Evolutionary conservation across 2,329 filamentous ascomycete genomes (phyloP).

Genomic region (Trichoderma polysporum): DNA sequence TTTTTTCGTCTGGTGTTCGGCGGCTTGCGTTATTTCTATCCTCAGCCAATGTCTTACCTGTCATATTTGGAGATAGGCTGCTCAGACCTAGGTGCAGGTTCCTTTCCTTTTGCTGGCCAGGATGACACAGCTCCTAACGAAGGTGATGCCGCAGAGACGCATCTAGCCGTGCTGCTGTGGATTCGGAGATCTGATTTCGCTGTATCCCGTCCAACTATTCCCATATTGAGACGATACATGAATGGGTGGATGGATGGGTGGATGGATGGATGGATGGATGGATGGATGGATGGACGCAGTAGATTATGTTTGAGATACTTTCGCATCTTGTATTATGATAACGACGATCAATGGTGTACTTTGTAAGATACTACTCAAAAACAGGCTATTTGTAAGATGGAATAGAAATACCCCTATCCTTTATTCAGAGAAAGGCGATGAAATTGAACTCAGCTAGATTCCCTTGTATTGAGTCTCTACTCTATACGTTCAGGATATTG

Average conservation of each 20-base stretch:
- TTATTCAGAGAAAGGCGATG: background rate
- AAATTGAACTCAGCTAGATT: too few species aligned
- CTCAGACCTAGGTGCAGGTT: background rate
- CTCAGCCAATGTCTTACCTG: background rate
- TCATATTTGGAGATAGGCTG: background rate
- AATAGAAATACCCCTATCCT: constrained; percentile 2
- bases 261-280: background rate
- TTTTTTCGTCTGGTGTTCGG: background rate
- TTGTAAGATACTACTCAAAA: background rate
- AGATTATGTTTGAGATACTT: background rate
- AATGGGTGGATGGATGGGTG: background rate
- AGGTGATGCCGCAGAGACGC: constrained; percentile 4
- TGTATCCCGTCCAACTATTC: background rate
- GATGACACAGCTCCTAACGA: background rate
- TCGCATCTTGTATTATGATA: background rate
- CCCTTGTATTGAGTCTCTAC: background rate
- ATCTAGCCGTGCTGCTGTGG: constrained; percentile 16
- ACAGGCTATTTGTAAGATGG: background rate
- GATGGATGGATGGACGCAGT: background rate
- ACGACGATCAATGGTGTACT: background rate
- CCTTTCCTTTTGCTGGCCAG: background rate
- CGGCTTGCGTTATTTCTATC: background rate
- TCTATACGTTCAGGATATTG: too few species aligned
- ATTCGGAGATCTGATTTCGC: constrained; percentile 16
- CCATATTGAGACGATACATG: background rate